Percentiles rank a stretch among this genome's conserved stretches.
These are phyloP conservation scores for Chytriomyces sp. DNA, from an alignment of 192 early-diverging fungal species.

Conservation along the genomic window DNA sequence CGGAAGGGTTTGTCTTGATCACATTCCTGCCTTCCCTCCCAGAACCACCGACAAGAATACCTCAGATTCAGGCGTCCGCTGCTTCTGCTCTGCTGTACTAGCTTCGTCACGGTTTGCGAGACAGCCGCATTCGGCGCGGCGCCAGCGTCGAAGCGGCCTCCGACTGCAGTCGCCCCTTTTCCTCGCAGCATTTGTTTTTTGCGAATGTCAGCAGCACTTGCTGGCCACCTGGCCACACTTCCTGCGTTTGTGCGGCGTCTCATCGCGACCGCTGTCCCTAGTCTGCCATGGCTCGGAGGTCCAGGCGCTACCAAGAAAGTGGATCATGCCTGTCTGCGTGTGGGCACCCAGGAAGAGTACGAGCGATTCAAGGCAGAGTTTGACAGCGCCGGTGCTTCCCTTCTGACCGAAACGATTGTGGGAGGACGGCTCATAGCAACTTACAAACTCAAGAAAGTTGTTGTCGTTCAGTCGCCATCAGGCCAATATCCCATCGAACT, in stretches of 20 bases:
- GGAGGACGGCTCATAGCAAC: conserved; percentile 24
- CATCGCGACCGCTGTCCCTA: background rate
- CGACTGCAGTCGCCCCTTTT: too few relatives aligned
- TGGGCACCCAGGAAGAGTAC: conserved; percentile 8
- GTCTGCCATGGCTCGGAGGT: background rate
- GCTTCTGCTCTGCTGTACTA: background rate
- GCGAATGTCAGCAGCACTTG: background rate
- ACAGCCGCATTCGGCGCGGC: too few relatives aligned
- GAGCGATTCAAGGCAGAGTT: background rate
- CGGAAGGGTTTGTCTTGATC: too few relatives aligned
- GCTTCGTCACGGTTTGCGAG: background rate
- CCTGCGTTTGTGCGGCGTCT: background rate
- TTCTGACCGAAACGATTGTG: conserved; percentile 14
- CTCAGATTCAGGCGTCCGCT: background rate
- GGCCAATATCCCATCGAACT: background rate
- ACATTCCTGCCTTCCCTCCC: too few relatives aligned
- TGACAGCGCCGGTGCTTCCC: background rate
- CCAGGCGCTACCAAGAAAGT: background rate
- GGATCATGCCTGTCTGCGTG: conserved; percentile 31
- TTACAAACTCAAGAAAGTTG: background rate
- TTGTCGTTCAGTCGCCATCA: background rate
- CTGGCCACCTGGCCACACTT: background rate
- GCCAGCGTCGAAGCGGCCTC: too few relatives aligned
- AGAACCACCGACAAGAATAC: too few relatives aligned
- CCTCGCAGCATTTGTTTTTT: background rate